Evolutionary conservation across 495 filamentous ascomycete species (phyloP), one percentile per base, ranked within the genome.

Genomic region (Articulospora tetracladia): DNA sequence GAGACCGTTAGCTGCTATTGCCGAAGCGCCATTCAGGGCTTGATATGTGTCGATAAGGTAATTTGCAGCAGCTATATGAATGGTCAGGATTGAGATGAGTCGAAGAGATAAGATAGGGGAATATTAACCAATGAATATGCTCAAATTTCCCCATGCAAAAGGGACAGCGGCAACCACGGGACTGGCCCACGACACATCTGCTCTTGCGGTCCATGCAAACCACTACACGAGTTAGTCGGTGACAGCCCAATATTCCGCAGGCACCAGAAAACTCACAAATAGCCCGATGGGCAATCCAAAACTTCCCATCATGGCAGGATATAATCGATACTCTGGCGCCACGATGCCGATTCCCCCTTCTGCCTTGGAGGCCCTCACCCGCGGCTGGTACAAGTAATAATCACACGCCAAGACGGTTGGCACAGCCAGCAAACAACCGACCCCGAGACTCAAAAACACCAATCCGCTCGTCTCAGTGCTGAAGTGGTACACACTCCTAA

Each of bases 91-190:
- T 50, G 68, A 23, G 32, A 39, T 36, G 41, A 27, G n/a, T n/a
- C n/a, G n/a, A 24, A 20, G 3, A 46, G 48, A 3, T 15, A 17
- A n/a, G 32, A 20, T 26, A 25, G 25, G 30, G 15, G 39, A 19
- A 15, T 13, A 47, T 11, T 41, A 19, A 62, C 53, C 51, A 30
- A 80, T 75, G 53, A 87, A 88, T 7, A 88, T 70, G 59, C 73
- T 76, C 4, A 89, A 63, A 67, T 86, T 88, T 2, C 86, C 87
- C 79, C 81, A 89, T 0, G 82, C 85, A 68, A 91, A 90, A 1
- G 85, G 75, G 24, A 87, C 70, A 6, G 83, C 79, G 2, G 84
- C 77, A 15, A 79, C 58, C 13, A 75, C 70, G 0, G 79, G 80
- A 23, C 68, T 70, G 11, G 75, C 73, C 77, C 79, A 78, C 17